Evolutionary conservation across 108 stramenopile species (phyloP), one percentile per base, ranked within the genome.

Genomic region (Discostella pseudostelligera): DNA sequence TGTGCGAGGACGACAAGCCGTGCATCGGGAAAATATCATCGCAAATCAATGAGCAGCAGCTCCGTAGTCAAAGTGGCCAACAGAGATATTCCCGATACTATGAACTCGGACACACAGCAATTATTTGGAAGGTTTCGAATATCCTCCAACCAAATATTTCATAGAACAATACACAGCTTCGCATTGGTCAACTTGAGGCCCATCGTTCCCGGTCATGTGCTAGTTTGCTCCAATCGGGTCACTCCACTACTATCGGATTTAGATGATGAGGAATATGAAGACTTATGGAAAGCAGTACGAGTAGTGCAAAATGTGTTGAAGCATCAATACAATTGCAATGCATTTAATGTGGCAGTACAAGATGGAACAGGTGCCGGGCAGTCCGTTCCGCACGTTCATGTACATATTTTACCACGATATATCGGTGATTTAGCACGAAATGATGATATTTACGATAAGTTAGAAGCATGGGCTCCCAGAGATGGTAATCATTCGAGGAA

Each of bases 141-240:
- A 62, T 69, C 83, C 1, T 37, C 77, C 9, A 62, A 64, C 19
- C 80, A 81, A 61, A 80, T 93, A 39, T 93, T 93, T 71, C 72
- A 76, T 67, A 63, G 61, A 62, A 70, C 91, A 9, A 28, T 46
- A 20, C 25, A 76, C 14, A 72, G 69, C 28, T 62, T 72, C 46
- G 89, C 85, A 49, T 80, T 96, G 84, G 92, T 93, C 58, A 96
- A 96, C 80, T 78, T 96, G 16, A 84, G 92, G 12, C 95, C 95
- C 9, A 84, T 94, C 48, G 92, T 96, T 14, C 79, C 81, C 26
- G 95, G 95, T 6, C 95, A 96, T 73, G 95, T 96, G 7, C 80
- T 96, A 61, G 79, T 96, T 39, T 72, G 80, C 24, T 81, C 92
- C 0, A 62, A 74, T 35, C 61, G 83, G 0, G 67, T 88, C 43